These are phyloP conservation scores for Ailanthus altissimus DNA, from an alignment of 345 rosid species.

Conservation along the genomic window DNA sequence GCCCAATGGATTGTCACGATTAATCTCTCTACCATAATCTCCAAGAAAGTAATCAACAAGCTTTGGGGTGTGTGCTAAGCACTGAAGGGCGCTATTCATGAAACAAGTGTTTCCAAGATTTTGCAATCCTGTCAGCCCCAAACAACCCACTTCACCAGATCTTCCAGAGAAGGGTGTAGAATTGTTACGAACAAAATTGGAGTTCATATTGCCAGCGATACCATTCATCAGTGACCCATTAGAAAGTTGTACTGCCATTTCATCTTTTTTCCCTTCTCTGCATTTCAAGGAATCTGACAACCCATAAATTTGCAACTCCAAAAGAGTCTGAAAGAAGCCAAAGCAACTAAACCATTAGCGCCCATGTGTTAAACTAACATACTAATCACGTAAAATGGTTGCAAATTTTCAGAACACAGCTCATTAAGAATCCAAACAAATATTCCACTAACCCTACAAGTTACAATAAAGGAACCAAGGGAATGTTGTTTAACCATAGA, in stretches of 20 bases:
- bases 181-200: constrained; percentile 41
- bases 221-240: constrained; percentile 62
- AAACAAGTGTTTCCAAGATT: constrained; percentile 99
- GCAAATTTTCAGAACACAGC: neutral
- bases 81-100: constrained; percentile 97
- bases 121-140: constrained; percentile 95
- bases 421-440: neutral
- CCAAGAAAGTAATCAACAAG: constrained; percentile 94
- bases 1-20: constrained; percentile 85
- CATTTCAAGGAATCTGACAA: constrained; percentile 81
- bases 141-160: constrained; percentile 86
- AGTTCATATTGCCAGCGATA: constrained; percentile 45
- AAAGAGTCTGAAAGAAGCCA: constrained; percentile 55
- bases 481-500: neutral
- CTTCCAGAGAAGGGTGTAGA: constrained; percentile 54
- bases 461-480: neutral
- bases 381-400: constrained; percentile 10
- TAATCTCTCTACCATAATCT: constrained; percentile 86
- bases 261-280: constrained; percentile 79
- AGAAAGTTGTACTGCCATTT: constrained; percentile 45
- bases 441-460: neutral
- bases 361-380: constrained; percentile 17
- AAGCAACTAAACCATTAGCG: constrained; percentile 22
- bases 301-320: constrained; percentile 97
- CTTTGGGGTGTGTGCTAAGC: constrained; percentile 97